Base-by-base conservation (phyloP, 2,329 filamentous ascomycete genomes). In the Aspergillus eucalypticola region DNA sequence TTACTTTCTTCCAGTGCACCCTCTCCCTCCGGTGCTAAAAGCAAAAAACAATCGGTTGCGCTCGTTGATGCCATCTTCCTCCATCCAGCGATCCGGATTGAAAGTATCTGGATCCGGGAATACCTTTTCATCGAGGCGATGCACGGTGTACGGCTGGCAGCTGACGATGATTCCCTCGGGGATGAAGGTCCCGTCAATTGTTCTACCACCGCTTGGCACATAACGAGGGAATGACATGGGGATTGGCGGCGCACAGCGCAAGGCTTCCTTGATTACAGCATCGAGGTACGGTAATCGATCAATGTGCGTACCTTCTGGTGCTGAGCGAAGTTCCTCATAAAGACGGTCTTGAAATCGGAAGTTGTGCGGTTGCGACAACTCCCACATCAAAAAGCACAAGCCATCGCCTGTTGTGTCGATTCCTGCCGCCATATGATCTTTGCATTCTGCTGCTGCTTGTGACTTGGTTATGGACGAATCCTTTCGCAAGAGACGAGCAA, bases 341-440 rank as follows among this genome's bases (percentile, higher is more conserved):
- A 90, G 77, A 2, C 73, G 76, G 10, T 75, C 70, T 71, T 90
- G 88, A 52, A 84, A 77, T 2, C 70, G 60, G 1, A 77, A 66
- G 4, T 83, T 87, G 7, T 80, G 73, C 2, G 86, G 84, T 63
- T 85, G 84, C 1, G 88, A 90, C 2, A 91, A 78, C 69, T 90
- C 84, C 82, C 87, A 88, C 84, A 91, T 88, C 11, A 90, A 78
- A 68, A 90, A 90, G 68, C 87, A 90, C 0, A 90, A 77, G 0
- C 82, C 86, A 65, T 90, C 88, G 15, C 88, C 87, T 0, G 88
- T 90, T 0, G 88, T 90, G 66, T 90, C 88, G 61, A 90, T 89
- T 0, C 88, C 88, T 0, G 88, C 88, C 0, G 84, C 86, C 84
- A 90, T 86, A 71, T 90, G 88, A 66, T 90, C 88, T 59, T 89